Evolutionary conservation across 805 yeast species (phyloP), one percentile per base, ranked within the genome.

Genomic region (Torulaspora microellipsoides): DNA sequence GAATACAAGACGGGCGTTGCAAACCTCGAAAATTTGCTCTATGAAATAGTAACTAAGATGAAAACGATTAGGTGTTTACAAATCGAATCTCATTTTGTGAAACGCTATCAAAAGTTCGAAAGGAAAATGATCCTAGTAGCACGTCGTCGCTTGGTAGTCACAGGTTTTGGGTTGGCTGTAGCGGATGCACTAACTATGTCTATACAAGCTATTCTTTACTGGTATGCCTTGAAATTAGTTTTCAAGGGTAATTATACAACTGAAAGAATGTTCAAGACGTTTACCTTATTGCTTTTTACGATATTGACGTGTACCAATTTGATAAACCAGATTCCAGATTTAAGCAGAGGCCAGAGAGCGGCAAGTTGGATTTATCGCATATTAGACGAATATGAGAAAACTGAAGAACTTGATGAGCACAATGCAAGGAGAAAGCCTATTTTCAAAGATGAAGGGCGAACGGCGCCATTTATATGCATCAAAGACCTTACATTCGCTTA

Each of bases 271-370:
- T 69, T 91, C 67, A 77, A 79, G 53, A 85, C 90, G 0, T 74
- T 86, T 41, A 75, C 90, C 0, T 61, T 93, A 47, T 66, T 91
- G 17, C 66, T 88, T 1, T 87, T 91, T 58, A 80, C 96, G 0
- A 68, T 87, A 27, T 72, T 81, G 39, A 77, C 80, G 11, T 77
- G 91, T 13, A 73, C 81, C 3, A 68, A 73, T 15, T 55, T 85
- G 20, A 65, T 89, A 33, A 63, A 72, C 12, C 79, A 81, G 45
- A 67, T 90, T n/a, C 96, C 98, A 0, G 85, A 83, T 47, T 73
- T 89, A 3, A 76, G 83, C 15, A 76, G 89, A 46, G 96, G 95
- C 0, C 82, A 86, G 56, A 67, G 90, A 53, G 87, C 86, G 8
- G 87, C 82, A 0, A 71, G 76, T 17, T 68, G 72, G 49, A 64